Evolutionary conservation across 306 rosid species (phyloP).

Genomic region (Quercus berberidifolia): DNA sequence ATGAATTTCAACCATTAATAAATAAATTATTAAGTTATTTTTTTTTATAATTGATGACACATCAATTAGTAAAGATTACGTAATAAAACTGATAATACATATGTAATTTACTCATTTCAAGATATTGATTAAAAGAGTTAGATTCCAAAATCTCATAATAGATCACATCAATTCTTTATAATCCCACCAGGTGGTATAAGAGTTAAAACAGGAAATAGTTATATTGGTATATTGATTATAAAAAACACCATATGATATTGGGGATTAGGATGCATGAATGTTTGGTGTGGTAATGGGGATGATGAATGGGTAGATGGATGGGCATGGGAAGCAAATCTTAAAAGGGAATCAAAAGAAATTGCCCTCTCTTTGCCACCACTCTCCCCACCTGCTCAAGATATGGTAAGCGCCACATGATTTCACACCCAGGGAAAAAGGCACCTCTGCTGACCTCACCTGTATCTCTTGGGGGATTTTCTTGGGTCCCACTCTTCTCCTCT

Average conservation of each 20-base stretch:
- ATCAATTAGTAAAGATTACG: fast-evolving
- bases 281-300: not conserved
- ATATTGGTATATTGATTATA: too few relatives aligned
- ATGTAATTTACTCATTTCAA: too few relatives aligned
- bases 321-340: conserved; percentile 87
- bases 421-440: conserved; percentile 37
- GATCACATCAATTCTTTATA: too few relatives aligned
- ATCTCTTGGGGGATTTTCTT: conserved; percentile 73
- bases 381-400: conserved; percentile 69
- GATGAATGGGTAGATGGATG: not conserved
- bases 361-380: conserved; percentile 62
- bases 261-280: conserved; percentile 13
- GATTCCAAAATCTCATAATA: too few relatives aligned
- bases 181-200: too few relatives aligned
- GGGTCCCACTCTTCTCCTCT: conserved; percentile 39
- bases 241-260: not conserved
- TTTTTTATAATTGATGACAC: too few relatives aligned
- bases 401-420: conserved; percentile 70
- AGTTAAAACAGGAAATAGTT: too few relatives aligned
- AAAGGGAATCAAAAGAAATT: conserved; percentile 77
- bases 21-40: too few relatives aligned
- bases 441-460: conserved; percentile 79
- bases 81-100: too few relatives aligned
- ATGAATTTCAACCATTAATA: too few relatives aligned
- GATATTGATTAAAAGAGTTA: too few relatives aligned